phyloP scores from a whole-genome alignment of 345 rosid genomes.

The Eucalyptus shirleyi region DNA sequence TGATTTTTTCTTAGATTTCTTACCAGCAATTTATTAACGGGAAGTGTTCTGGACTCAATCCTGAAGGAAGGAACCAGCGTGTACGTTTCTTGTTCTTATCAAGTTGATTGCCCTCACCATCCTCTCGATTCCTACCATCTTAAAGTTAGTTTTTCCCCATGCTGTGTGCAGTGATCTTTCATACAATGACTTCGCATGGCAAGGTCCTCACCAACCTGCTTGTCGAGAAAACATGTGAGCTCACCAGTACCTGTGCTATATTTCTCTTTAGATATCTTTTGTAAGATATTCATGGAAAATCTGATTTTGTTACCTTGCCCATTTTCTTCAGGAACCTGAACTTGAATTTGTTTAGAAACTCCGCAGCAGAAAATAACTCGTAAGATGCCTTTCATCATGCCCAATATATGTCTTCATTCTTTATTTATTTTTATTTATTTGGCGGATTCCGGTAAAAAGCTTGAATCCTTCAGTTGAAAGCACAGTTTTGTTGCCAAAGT shows the following conservation, averaged over 20 bases:
- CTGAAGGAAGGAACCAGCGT: constrained; percentile 16
- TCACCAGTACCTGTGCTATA: background rate
- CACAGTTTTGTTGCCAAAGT: background rate
- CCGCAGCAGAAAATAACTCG: constrained; percentile 4
- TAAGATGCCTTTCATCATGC: constrained; percentile 1
- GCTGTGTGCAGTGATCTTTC: constrained; percentile 36
- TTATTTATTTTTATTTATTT: background rate
- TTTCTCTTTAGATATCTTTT: background rate
- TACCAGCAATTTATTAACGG: constrained; percentile 21
- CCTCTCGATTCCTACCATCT: background rate
- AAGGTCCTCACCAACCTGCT: constrained; percentile 12
- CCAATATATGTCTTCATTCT: background rate
- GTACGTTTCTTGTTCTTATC: constrained; percentile 6
- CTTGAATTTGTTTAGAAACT: constrained; percentile 25
- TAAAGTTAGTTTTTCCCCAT: background rate
- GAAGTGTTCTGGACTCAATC: constrained; percentile 17
- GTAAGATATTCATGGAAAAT: background rate
- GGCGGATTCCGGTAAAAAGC: background rate
- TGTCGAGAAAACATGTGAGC: constrained; percentile 30
- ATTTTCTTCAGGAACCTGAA: constrained; percentile 15
- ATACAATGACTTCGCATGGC: constrained; percentile 28
- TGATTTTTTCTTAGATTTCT: constrained; percentile 9
- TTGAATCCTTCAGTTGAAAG: background rate
- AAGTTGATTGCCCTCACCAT: background rate
- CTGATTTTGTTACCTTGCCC: background rate